Evolutionary conservation across 192 early-diverging fungal species (phyloP), one percentile per base, ranked within the genome.

Genomic region (Coemansia sp.): DNA sequence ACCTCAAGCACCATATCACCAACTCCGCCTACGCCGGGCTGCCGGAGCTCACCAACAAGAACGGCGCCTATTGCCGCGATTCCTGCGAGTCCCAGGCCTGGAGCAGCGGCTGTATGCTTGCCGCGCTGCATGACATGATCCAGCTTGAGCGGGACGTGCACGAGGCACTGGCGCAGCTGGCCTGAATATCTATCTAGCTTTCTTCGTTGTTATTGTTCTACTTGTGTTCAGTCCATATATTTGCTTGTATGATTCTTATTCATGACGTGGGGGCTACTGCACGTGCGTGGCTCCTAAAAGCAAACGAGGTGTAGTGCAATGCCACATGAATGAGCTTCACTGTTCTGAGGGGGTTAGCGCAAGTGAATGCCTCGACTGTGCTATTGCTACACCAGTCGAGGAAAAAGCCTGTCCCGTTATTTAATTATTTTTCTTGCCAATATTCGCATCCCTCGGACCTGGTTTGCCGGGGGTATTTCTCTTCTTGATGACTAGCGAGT

Each of bases 11-110:
- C 60, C 72, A 72, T 41, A 86, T 98, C 37, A 76, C 86, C n/a
- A 78, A 59, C 37, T 90, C 85, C 47, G 85, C 90, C 11, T 99
- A 88, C 83, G 90, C 89, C 11, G 98, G 98, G 15, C 77, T 99
- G 49, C 95, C 96, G n/a, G 98, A 99, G 80, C 77, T 99, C 65
- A 99, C 98, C 8, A 99, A 99, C 72, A 75, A 76, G 61, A 64
- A 97, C 66, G 98, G 94, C 11, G 88, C 73, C 6, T 79, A 86
- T 40, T 99, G 98, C 71, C 57, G 73, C 40, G 92, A 92, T 66
- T 90, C 93, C 39, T 98, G 95, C 71, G 85, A 91, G 13, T 95
- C 96, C 0, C 97, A 99, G 79, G 95, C 97, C 0, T 99, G 97
- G 97, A 76, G 73, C 67, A 72, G 72, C 36, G 78, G 73, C 4